Evolutionary conservation across 2,329 filamentous ascomycete species (phyloP), one percentile per base, ranked within the genome.

Genomic region (Fusarium equiseti): DNA sequence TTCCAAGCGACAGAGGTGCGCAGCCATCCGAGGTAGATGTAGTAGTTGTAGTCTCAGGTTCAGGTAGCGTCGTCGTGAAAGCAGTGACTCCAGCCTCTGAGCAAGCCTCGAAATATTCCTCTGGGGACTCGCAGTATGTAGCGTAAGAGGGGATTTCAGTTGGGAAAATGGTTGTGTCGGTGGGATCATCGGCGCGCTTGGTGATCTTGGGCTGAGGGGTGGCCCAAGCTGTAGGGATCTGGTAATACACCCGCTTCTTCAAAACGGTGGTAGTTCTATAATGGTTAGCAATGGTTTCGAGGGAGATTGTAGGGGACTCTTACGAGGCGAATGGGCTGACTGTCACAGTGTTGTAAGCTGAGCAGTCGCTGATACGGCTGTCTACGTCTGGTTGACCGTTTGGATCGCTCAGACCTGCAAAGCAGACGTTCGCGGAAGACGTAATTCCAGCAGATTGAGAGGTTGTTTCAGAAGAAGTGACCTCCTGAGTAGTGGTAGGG

Each of bases 261-360:
- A 53, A 16, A 1, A 51, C 15, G 6, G 56, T 61, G 18, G 48
- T 42, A 5, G 59, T 65, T 18, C 65, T 69, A 16, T 0, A 18
- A 42, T 16, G 3, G 12, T 51, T 3, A 64, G 22, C 10, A 0
- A 12, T 6, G 3, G 26, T 10, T 31, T 2, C 1, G 1, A 5
- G 0, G 5, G 3, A 1, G 22, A 0, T 3, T 10, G 2, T 3
- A 2, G 3, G 16, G 20, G 10, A 5, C 0, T n/a, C 32, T 62
- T 59, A 70, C 67, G 59, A 40, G 1, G 65, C 38, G 16, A 54
- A 62, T 13, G 67, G 67, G 61, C 65, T 70, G 35, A 70, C 65
- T 4, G 67, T 70, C 13, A 70, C 56, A 0, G 52, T 62, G 35
- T 70, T 44, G n/a, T 65, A 24, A 2, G 32, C 40, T 16, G 31